Evolutionary conservation across 2,329 filamentous ascomycete species (phyloP).

Genomic region (Sarocladiaceae sp.): DNA sequence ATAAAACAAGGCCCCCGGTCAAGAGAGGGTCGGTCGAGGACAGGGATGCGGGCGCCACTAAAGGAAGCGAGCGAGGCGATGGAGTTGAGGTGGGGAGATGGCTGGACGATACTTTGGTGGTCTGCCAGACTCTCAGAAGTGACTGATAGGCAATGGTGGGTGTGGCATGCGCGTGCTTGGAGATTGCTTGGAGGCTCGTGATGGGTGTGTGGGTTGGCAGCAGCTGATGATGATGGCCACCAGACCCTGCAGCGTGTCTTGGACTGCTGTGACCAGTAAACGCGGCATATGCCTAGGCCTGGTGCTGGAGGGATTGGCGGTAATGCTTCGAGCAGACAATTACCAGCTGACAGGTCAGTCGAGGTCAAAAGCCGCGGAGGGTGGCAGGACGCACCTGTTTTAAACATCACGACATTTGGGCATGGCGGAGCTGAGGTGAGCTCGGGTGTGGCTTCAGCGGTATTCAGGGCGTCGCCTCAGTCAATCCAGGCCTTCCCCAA

Average conservation of each 20-base stretch:
- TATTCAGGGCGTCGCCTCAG: neutral
- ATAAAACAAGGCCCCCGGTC: conserved; percentile 10
- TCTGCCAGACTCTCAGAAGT: too few species aligned
- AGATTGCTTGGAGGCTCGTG: conserved; percentile 7
- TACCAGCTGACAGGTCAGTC: too few species aligned
- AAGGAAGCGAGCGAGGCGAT: conserved; percentile 6
- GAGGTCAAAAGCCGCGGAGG: too few species aligned
- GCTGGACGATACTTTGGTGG: too few species aligned
- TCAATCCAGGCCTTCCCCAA: neutral
- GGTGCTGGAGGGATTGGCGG: too few species aligned
- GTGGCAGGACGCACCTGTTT: neutral
- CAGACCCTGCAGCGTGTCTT: conserved; percentile 3
- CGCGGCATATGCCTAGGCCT: too few species aligned
- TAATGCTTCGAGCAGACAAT: neutral
- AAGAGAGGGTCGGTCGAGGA: conserved; percentile 1
- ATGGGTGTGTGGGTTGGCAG: conserved; percentile 6
- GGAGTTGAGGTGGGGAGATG: neutral
- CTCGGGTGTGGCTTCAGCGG: neutral
- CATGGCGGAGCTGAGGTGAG: conserved; percentile 2
- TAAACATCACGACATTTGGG: neutral
- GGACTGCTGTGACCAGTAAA: neutral
- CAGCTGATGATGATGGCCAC: conserved; percentile 6
- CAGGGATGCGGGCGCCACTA: conserved; percentile 7
- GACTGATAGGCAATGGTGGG: neutral
- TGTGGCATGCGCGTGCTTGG: conserved; percentile 1